Conservation (phyloP, 2,329 filamentous ascomycete species). For the Penicillium sp. region DNA sequence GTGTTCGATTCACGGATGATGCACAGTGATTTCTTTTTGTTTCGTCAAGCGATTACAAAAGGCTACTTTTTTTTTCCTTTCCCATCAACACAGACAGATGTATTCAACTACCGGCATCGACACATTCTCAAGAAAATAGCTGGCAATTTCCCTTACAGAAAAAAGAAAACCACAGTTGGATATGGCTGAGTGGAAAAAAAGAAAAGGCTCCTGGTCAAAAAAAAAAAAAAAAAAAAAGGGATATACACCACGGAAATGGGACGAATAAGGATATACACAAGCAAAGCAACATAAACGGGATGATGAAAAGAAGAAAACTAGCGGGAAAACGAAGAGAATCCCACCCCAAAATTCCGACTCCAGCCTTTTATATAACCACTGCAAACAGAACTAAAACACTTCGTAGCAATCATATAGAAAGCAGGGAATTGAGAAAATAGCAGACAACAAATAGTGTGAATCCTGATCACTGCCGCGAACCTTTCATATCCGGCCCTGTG, state of each 20-base stretch:
- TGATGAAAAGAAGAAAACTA: not conserved
- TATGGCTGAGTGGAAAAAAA: not conserved
- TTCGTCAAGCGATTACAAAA: not conserved
- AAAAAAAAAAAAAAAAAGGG: not conserved
- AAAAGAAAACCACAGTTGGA: not conserved
- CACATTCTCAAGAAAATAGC: not conserved
- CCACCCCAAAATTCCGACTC: conserved; percentile 3
- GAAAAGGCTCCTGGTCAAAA: not conserved
- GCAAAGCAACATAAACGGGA: not conserved
- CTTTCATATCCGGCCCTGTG: conserved; percentile 20
- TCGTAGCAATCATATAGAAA: conserved; percentile 15
- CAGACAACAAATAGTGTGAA: not conserved
- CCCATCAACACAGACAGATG: too few species aligned
- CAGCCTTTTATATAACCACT: conserved; percentile 2
- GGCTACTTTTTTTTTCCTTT: not conserved
- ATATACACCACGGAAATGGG: not conserved
- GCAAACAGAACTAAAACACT: conserved; percentile 14
- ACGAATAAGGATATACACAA: not conserved
- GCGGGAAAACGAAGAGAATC: conserved; percentile 6
- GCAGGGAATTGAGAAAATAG: not conserved
- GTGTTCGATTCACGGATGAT: conserved; percentile 50
- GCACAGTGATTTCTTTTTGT: conserved; percentile 28
- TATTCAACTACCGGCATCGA: not conserved
- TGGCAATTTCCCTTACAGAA: too few species aligned
- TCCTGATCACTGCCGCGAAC: conserved; percentile 13